A percentile compares a stretch with the other conserved stretches of the same genome.
Evolutionary conservation across 257 asterid genomes (phyloP).

Genomic region (Nicotiana tabacum): DNA sequence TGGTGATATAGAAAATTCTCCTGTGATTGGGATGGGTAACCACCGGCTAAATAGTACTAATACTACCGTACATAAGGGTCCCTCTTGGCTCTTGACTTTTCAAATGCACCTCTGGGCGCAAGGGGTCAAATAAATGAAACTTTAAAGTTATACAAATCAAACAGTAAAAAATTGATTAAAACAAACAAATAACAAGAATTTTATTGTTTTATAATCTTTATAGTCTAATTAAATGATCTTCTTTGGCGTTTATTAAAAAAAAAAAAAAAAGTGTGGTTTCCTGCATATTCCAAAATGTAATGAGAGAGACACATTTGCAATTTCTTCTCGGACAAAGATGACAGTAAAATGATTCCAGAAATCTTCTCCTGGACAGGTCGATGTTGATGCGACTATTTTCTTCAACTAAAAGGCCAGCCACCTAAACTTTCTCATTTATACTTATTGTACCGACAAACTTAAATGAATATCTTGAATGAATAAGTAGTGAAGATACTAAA

Average conservation of each 20-base stretch:
- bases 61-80: neutral
- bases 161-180: neutral
- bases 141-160: too few species aligned
- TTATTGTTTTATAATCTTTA: too few species aligned
- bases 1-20: neutral
- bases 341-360: too few species aligned
- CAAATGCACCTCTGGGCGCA: neutral
- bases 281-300: neutral
- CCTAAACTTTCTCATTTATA: too few species aligned
- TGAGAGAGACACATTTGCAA: neutral
- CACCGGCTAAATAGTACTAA: neutral
- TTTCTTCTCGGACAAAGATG: neutral
- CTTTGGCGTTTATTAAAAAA: neutral
- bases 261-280: too few species aligned
- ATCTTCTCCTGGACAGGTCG: neutral
- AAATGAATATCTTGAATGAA: too few species aligned
- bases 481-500: too few species aligned
- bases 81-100: too few species aligned
- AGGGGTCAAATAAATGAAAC: neutral
- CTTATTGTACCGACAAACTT: too few species aligned
- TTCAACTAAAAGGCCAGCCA: too few species aligned
- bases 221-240: neutral
- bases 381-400: too few species aligned
- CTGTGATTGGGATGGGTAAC: neutral
- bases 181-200: neutral